Evolutionary conservation across 441 rosid genomes (phyloP), one percentile per base, ranked within the genome.

Genomic region (Eutrema salsugineum): DNA sequence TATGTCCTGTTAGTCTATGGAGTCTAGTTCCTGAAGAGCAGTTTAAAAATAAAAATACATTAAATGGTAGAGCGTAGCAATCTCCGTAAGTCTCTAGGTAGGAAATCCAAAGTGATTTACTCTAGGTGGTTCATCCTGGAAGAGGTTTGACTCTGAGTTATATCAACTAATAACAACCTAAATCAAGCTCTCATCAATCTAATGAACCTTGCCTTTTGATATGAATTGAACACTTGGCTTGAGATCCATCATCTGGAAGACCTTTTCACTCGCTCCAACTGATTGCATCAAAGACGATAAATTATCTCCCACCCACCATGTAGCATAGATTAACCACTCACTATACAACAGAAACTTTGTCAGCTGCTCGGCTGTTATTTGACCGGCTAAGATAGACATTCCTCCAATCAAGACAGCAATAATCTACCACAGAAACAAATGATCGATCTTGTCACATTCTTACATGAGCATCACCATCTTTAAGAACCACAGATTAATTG

Each of bases 241-340:
- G 79, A 94, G 92, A 85, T 94, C 97, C 97, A 94, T 94, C 86
- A 94, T 78, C 61, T 90, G 95, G 84, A 94, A 94, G 74, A 94
- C 99, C 79, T 91, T 94, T 84, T 91, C 99, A 66, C 97, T 94
- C 38, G 99, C 99, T 69, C 99, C 99, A 74, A 91, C 86, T 68
- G 99, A 91, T 79, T 94, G 99, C 97, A 94, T 91, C 79, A 94
- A 71, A 51, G 88, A 82, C 19, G 96, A 91, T 77, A 94, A 67
- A 78, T 85, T 94, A 83, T 94, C 99, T 67, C 97, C 97, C 60
- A 88, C 92, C 97, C 94, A 91, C 97, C 97, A 94, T 39, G 97
- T 90, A 66, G 97, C 88, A 78, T 86, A 94, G 63, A 94, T 91
- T 82, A 94, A 83, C 99, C 97, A 91, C 77, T 94, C 99, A 66